Percentiles rank a stretch among this genome's conserved stretches.
These are phyloP conservation scores for Xylaria castorea DNA, from an alignment of 495 filamentous ascomycete genomes.

Conservation along the genomic window DNA sequence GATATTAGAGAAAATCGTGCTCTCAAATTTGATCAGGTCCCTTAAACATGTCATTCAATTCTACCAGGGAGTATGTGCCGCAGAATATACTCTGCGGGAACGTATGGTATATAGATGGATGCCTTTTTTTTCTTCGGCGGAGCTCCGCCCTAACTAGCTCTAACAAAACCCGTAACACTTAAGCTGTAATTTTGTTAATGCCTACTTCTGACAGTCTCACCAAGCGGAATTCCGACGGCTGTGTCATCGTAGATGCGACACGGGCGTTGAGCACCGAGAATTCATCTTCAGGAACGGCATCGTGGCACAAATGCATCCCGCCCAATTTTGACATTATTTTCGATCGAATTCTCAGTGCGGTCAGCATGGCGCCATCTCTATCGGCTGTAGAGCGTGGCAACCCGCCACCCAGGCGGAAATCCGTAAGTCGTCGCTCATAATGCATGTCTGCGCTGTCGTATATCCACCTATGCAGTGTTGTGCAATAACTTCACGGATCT, in stretches of 20 bases:
- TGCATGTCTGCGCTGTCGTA: not conserved
- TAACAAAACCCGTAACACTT: not conserved
- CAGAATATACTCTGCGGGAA: not conserved
- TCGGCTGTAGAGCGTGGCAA: slow-evolving; percentile 41
- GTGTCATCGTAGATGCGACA: not conserved
- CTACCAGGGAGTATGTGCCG: not conserved
- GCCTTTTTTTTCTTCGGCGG: slow-evolving; percentile 5
- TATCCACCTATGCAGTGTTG: not conserved
- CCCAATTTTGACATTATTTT: not conserved
- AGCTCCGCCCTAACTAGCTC: slow-evolving; percentile 14
- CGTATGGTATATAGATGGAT: not conserved
- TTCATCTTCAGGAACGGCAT: not conserved
- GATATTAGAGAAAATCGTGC: not conserved
- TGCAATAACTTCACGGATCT: not conserved
- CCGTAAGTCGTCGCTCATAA: slow-evolving; percentile 22
- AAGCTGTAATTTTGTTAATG: not conserved
- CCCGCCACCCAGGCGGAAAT: slow-evolving; percentile 56
- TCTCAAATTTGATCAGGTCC: not conserved
- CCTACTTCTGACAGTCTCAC: not conserved
- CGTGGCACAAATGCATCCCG: not conserved
- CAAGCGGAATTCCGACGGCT: not conserved
- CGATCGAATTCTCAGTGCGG: not conserved
- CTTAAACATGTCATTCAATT: not conserved
- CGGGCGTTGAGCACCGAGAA: not conserved
- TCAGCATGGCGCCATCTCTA: slow-evolving; percentile 37